Evolutionary conservation across 2,329 filamentous ascomycete genomes (phyloP).

Genomic region (Pseudovirgaria hyperparasitica): DNA sequence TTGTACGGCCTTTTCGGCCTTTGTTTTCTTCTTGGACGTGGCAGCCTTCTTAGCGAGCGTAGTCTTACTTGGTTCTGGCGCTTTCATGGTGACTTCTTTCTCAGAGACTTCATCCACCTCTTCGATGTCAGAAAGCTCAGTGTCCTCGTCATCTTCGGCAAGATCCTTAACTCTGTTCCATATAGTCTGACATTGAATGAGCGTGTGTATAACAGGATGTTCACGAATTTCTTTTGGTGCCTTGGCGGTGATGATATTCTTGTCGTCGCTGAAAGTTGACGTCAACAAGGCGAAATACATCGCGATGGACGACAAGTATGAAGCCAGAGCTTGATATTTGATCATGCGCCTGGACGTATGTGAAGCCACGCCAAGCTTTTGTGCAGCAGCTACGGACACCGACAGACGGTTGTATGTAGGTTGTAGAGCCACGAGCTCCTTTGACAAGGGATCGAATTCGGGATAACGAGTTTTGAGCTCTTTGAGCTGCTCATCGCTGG

Average conservation of each 20-base stretch:
- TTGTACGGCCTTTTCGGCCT: conserved; percentile 38
- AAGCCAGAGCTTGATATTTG: conserved; percentile 69
- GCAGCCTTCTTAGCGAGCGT: conserved; percentile 20
- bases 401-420: conserved; percentile 45
- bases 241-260: conserved; percentile 43
- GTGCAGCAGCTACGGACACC: conserved; percentile 45
- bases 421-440: conserved; percentile 66
- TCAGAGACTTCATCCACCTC: conserved; percentile 11
- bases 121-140: conserved; percentile 22
- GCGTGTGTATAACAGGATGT: conserved; percentile 78
- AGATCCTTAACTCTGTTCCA: conserved; percentile 66
- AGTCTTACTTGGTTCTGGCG: conserved; percentile 21
- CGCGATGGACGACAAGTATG: conserved; percentile 73
- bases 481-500: conserved; percentile 57
- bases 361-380: conserved; percentile 24
- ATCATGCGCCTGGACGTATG: conserved; percentile 28
- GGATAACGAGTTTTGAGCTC: conserved; percentile 75
- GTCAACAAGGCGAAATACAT: conserved; percentile 95
- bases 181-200: conserved; percentile 66
- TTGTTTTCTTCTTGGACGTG: conserved; percentile 25
- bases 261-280: conserved; percentile 52
- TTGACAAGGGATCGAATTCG: conserved; percentile 76
- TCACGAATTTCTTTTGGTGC: conserved; percentile 71
- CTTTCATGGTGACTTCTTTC: conserved; percentile 9
- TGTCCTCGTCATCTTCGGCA: conserved; percentile 17